Percentiles rank a stretch among this genome's conserved stretches.
Evolutionary conservation across 306 rosid genomes (phyloP).

Genomic region (Dalbergia oliveri): DNA sequence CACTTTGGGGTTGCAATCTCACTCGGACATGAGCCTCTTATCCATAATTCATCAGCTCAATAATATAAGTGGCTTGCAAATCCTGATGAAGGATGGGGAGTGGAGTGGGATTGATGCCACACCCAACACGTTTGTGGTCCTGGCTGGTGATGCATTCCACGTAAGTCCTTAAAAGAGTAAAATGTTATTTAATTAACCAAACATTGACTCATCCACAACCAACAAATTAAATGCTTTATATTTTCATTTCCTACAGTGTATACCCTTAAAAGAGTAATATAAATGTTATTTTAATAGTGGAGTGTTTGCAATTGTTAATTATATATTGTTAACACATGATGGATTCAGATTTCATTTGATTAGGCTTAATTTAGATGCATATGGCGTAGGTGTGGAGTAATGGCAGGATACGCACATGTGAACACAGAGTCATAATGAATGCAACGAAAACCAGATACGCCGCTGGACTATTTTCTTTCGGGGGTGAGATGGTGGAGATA

Average conservation of each 20-base stretch:
- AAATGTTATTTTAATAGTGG: not conserved
- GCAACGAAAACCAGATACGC: slow-evolving; percentile 47
- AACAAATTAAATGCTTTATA: no score
- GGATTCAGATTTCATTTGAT: not conserved
- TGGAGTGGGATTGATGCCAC: slow-evolving; percentile 48
- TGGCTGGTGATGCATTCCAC: slow-evolving; percentile 55
- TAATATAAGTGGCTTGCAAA: slow-evolving; percentile 48
- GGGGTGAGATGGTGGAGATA: slow-evolving; percentile 18
- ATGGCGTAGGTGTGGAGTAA: slow-evolving; percentile 55
- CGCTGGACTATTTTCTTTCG: slow-evolving; percentile 49
- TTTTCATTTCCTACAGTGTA: no score
- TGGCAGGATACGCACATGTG: slow-evolving; percentile 47
- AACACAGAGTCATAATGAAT: slow-evolving; percentile 52
- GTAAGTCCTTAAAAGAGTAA: slow-evolving; percentile 29
- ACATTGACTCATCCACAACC: no score
- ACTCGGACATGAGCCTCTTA: slow-evolving; percentile 44
- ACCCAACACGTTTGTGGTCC: slow-evolving; percentile 36
- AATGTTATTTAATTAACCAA: no score
- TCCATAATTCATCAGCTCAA: slow-evolving; percentile 50
- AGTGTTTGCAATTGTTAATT: not conserved
- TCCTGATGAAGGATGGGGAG: slow-evolving; percentile 42
- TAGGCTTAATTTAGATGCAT: not conserved
- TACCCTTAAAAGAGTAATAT: no score
- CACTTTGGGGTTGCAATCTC: slow-evolving; percentile 40
- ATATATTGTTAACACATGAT: no score